phyloP scores from a whole-genome alignment of 768 basidiomycete genomes.

The Boletus coccyginus region DNA sequence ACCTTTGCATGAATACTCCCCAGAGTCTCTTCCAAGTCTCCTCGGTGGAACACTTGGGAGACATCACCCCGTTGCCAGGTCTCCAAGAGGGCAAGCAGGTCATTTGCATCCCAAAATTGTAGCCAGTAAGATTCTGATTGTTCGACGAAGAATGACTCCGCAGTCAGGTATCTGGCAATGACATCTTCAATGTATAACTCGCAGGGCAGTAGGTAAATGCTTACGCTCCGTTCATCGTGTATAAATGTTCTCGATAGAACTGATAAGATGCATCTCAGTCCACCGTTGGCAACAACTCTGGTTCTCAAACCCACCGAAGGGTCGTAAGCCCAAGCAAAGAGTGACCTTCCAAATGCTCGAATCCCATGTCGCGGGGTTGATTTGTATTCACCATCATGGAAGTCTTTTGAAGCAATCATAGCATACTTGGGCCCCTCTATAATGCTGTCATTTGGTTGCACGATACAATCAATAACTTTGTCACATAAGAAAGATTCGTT shows the following conservation, averaged over 20 bases:
- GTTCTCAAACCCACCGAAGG: not conserved
- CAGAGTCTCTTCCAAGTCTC: not conserved
- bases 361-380: constrained; percentile 41
- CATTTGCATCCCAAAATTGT: not conserved
- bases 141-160: not conserved
- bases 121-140: not conserved
- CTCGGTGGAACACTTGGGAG: not conserved
- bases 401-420: constrained; percentile 50
- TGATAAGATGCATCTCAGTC: not conserved
- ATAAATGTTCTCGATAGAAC: not conserved
- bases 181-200: not conserved
- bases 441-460: constrained; percentile 15
- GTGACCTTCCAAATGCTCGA: constrained; percentile 51
- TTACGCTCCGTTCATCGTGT: not conserved
- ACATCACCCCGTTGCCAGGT: not conserved
- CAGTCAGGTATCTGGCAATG: not conserved
- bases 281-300: not conserved
- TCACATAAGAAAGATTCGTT: not conserved
- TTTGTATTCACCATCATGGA: constrained; percentile 27
- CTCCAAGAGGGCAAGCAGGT: not conserved
- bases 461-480: constrained; percentile 12
- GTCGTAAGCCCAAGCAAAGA: constrained; percentile 55
- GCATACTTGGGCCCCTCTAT: constrained; percentile 45
- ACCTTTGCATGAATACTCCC: not conserved
- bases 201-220: not conserved